Percentiles rank a stretch among this genome's conserved stretches.
Evolutionary conservation across 2,329 filamentous ascomycete genomes (phyloP).

Genomic region (Tolypocladium inflatum): DNA sequence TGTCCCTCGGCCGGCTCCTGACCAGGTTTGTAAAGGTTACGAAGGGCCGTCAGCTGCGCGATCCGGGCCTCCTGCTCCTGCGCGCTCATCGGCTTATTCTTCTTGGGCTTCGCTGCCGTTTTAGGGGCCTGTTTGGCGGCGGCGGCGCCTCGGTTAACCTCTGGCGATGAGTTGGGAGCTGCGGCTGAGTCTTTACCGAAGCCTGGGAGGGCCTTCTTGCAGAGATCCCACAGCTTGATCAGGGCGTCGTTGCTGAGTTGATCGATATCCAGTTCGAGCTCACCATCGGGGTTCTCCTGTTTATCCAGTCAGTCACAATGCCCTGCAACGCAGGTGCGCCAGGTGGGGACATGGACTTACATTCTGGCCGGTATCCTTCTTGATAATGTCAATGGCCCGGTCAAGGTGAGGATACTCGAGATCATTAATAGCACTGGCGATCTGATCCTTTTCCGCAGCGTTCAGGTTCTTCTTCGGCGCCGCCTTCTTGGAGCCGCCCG

Average conservation of each 20-base stretch:
- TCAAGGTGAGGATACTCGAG: slow-evolving; percentile 71
- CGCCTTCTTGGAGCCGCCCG: slow-evolving; percentile 33
- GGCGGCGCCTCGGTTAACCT: slow-evolving; percentile 16
- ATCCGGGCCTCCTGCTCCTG: slow-evolving; percentile 59
- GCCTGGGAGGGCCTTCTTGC: slow-evolving; percentile 30
- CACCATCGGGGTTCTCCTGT: slow-evolving; percentile 49
- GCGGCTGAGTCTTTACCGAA: slow-evolving; percentile 25
- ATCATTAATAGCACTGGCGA: slow-evolving; percentile 75
- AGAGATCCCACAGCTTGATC: slow-evolving; percentile 38
- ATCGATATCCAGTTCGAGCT: slow-evolving; percentile 52
- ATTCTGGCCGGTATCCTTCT: slow-evolving; percentile 69
- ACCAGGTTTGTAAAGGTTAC: slow-evolving; percentile 30
- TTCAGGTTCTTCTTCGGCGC: slow-evolving; percentile 46
- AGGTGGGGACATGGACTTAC: slow-evolving; percentile 36
- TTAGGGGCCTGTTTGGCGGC: slow-evolving; percentile 20
- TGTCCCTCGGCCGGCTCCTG: slow-evolving; percentile 19
- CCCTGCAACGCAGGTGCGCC: neutral
- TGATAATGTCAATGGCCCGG: slow-evolving; percentile 80
- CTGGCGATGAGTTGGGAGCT: slow-evolving; percentile 16
- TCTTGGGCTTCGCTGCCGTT: slow-evolving; percentile 45
- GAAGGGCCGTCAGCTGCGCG: slow-evolving; percentile 45
- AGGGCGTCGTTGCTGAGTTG: slow-evolving; percentile 46
- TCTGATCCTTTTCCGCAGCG: slow-evolving; percentile 79
- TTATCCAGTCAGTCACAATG: slow-evolving; percentile 1
- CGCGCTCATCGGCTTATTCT: slow-evolving; percentile 70